Evolutionary conservation across 2,329 filamentous ascomycete species (phyloP).

Genomic region (Colletotrichum scovillei): DNA sequence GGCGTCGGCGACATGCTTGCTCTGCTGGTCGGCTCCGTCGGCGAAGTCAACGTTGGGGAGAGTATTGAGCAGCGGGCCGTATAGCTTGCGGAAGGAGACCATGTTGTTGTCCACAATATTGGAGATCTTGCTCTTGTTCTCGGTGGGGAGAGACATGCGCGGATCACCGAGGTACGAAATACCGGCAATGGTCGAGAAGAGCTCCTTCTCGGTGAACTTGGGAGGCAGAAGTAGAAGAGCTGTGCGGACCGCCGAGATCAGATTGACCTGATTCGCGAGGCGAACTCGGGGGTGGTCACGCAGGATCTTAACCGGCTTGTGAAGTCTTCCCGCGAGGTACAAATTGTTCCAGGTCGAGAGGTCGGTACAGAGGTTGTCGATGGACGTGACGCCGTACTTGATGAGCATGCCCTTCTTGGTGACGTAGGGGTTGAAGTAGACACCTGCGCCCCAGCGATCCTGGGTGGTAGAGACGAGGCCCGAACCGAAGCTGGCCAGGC

Average conservation of each 20-base stretch:
- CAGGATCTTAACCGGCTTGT: conserved; percentile 98
- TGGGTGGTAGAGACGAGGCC: conserved; percentile 87
- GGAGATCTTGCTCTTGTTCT: conserved; percentile 90
- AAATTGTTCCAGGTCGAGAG: conserved; percentile 92
- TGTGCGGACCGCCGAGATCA: conserved; percentile 90
- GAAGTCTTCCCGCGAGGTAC: conserved; percentile 94
- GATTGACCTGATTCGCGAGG: conserved; percentile 94
- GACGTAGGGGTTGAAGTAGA: conserved; percentile 97
- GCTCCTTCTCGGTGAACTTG: conserved; percentile 84
- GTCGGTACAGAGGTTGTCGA: conserved; percentile 88
- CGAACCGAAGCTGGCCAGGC: conserved; percentile 84
- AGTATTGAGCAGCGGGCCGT: conserved; percentile 88
- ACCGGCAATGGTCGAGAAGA: conserved; percentile 91
- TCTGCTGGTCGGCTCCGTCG: conserved; percentile 64
- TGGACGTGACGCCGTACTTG: conserved; percentile 97
- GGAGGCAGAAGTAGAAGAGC: conserved; percentile 87
- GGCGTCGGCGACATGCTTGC: conserved; percentile 61
- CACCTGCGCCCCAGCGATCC: conserved; percentile 88
- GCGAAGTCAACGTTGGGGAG: conserved; percentile 88
- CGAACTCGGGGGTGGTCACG: conserved; percentile 93
- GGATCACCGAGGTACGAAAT: conserved; percentile 96
- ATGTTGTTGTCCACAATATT: conserved; percentile 96
- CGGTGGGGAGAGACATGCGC: conserved; percentile 91
- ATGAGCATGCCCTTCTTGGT: conserved; percentile 95
- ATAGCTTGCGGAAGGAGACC: conserved; percentile 89